phyloP scores from a whole-genome alignment of 2,329 filamentous ascomycete genomes.

The Cercospora zeina region DNA sequence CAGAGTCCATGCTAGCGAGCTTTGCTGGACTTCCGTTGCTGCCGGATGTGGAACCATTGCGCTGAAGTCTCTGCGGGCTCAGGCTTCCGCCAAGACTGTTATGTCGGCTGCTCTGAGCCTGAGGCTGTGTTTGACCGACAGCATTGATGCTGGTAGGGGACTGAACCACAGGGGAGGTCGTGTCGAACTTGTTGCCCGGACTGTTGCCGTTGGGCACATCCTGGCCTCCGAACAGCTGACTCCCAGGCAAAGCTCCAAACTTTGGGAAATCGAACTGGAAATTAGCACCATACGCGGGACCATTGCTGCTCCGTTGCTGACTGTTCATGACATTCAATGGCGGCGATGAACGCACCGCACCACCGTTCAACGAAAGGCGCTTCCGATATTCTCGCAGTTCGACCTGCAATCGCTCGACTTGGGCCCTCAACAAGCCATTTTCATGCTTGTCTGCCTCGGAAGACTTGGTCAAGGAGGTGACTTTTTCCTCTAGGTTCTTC shows the following conservation, averaged over 20 bases:
- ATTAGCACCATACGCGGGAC: constrained; percentile 52
- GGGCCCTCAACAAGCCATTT: constrained; percentile 78
- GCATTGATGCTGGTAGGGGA: constrained; percentile 27
- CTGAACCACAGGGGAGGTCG: constrained; percentile 29
- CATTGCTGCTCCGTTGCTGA: constrained; percentile 33
- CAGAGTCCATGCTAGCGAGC: constrained; percentile 22
- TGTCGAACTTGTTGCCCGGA: constrained; percentile 42
- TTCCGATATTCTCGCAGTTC: constrained; percentile 92
- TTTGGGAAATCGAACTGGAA: constrained; percentile 97
- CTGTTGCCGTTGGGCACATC: constrained; percentile 33
- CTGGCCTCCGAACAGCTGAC: constrained; percentile 50
- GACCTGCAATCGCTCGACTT: constrained; percentile 81
- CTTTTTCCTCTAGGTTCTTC: constrained; percentile 75
- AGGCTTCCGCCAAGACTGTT: constrained; percentile 37
- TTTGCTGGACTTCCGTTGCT: constrained; percentile 31
- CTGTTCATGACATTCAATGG: constrained; percentile 42
- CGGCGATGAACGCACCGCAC: constrained; percentile 51
- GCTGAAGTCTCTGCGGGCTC: constrained; percentile 39
- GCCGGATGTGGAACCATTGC: constrained; percentile 31
- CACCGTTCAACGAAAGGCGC: constrained; percentile 65
- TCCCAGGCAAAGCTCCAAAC: constrained; percentile 72
- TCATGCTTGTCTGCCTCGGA: constrained; percentile 82
- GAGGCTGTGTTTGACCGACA: constrained; percentile 17
- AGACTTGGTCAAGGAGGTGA: constrained; percentile 69
- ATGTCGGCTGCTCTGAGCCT: constrained; percentile 28